A percentile compares a stretch with the other conserved stretches of the same genome.
These are phyloP conservation scores for Neofusicoccum sp. DNA, from an alignment of 2,329 filamentous ascomycete genomes.

Conservation along the genomic window DNA sequence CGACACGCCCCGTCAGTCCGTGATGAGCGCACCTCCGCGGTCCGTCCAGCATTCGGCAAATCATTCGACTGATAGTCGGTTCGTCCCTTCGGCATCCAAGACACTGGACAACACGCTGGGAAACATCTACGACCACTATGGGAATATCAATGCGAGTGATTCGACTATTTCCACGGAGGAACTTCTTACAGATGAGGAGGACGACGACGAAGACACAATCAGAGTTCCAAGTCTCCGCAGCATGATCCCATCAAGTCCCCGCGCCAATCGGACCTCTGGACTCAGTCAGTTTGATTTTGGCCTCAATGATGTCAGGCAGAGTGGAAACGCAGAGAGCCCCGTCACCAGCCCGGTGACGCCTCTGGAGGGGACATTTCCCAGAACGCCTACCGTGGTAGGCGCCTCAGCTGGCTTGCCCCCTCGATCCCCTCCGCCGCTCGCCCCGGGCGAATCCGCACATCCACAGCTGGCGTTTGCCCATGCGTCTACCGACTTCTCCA, in stretches of 20 bases:
- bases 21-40: not conserved
- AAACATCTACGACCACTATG: constrained; percentile 19
- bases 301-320: constrained; percentile 10
- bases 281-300: constrained; percentile 30
- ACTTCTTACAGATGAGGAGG: not conserved
- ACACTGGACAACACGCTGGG: constrained; percentile 12
- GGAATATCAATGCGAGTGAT: not conserved
- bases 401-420: constrained; percentile 27
- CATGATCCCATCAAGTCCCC: constrained; percentile 4
- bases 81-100: constrained; percentile 16
- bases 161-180: not conserved
- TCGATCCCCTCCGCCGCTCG: constrained; percentile 26
- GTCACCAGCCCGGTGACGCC: not conserved
- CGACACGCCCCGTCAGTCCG: not conserved
- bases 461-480: constrained; percentile 18
- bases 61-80: not conserved
- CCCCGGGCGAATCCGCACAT: constrained; percentile 28
- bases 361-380: constrained; percentile 14
- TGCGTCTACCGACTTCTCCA: not conserved
- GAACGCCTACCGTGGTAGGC: constrained; percentile 19
- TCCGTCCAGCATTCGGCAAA: not conserved
- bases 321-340: constrained; percentile 3
- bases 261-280: constrained; percentile 14
- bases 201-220: not conserved
- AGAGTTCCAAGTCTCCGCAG: not conserved